Base-by-base conservation (phyloP, 129 eudicot genomes). In the Chrysanthemum seticuspe region DNA sequence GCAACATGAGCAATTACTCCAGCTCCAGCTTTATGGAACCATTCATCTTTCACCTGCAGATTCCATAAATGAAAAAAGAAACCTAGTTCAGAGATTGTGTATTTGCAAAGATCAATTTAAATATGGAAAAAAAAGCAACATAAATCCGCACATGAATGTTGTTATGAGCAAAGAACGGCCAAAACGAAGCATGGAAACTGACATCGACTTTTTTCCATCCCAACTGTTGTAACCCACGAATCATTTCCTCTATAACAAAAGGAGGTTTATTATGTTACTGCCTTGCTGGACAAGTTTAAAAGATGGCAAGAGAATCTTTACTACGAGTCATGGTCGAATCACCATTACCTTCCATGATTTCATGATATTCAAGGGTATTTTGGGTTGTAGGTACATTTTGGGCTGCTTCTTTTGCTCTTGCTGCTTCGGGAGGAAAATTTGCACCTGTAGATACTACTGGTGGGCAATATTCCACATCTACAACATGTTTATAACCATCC, bases 121-220 rank as follows among this genome's bases (percentile, higher is more conserved):
- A 71, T 9, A 55, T 40, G 10, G 47, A n/a, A 48, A 3, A 23
- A 27, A 48, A 15, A 8, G 18, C n/a, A 50, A 29, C 10, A 29
- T 4, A 53, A 21, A 19, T 15, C 52, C 21, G 19, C 86, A 95
- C 99, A 83, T 95, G 96, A 60, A 95, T 95, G 70, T 86, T 95
- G 85, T 95, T 87, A 63, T 95, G 99, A 34, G 99, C 99, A 55
- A 88, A 90, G 88, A 88, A 95, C 15, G 99, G 96, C 99, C 97
- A 95, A 47, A 83, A 69, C 13, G 97, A 88, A 0, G 89, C 73
- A 77, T 95, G 99, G 79, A 95, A 95, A 81, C 97, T 95, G 34
- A 95, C 97, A 54, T 95, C 99, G 19, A 95, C 97, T 83, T 95
- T 95, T 81, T 52, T 95, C 99, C 99, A 95, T 71, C 99, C 97